These are phyloP conservation scores for Colletotrichum gloeosporioides DNA, from an alignment of 2,329 filamentous ascomycete species.

Conservation along the genomic window DNA sequence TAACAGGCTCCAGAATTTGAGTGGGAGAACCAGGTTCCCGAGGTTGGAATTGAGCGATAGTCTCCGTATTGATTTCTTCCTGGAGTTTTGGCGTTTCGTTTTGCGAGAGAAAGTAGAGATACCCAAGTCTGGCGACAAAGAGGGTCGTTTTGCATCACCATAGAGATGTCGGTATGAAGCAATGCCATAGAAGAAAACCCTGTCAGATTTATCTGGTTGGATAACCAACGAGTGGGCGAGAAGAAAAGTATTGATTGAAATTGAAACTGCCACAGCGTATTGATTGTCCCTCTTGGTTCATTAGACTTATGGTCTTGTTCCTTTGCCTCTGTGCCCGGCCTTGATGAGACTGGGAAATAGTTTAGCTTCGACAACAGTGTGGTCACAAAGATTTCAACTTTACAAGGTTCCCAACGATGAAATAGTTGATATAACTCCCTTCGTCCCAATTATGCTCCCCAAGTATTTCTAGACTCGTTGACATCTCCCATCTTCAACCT, in stretches of 20 bases:
- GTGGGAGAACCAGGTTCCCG: conserved; percentile 43
- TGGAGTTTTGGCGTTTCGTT: conserved; percentile 14
- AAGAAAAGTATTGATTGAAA: too few relatives aligned
- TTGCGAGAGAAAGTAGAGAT: neutral
- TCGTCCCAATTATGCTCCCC: neutral
- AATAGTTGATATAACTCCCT: too few relatives aligned
- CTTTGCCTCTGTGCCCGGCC: neutral
- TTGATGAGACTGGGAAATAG: neutral
- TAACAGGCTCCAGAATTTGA: conserved; percentile 39
- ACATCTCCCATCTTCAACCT: neutral
- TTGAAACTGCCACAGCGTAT: neutral
- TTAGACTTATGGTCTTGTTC: accelerated
- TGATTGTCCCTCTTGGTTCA: neutral
- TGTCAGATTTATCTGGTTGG: neutral
- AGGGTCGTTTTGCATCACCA: neutral
- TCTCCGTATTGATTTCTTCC: conserved; percentile 5
- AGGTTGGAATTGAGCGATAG: conserved; percentile 26
- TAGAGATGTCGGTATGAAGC: neutral
- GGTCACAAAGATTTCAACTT: neutral
- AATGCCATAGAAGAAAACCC: neutral
- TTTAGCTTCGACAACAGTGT: neutral
- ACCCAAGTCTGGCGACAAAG: neutral
- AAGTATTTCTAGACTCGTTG: accelerated
- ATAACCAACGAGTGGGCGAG: neutral
- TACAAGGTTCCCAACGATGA: too few relatives aligned